phyloP scores from a whole-genome alignment of 495 filamentous ascomycete genomes.

The Daldinia caldariorum region DNA sequence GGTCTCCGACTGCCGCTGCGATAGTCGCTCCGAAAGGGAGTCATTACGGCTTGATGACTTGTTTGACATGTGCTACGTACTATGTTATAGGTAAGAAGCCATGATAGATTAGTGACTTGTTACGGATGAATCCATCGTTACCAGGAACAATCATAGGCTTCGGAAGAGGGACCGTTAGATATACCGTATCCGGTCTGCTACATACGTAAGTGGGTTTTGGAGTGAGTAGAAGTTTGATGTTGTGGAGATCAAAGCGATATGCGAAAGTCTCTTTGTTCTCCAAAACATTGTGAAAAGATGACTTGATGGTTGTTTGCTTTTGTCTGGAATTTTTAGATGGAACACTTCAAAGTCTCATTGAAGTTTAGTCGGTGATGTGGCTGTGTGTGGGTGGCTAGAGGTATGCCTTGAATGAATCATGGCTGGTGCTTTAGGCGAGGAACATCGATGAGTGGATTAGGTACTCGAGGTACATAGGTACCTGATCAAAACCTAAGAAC shows the following conservation, averaged over 20 bases:
- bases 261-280: neutral
- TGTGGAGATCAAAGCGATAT: neutral
- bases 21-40: constrained; percentile 34
- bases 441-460: too few species aligned
- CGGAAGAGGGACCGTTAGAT: neutral
- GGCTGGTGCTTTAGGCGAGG: neutral
- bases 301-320: neutral
- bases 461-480: too few species aligned
- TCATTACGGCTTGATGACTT: constrained; percentile 13
- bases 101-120: neutral
- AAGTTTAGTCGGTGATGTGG: too few species aligned
- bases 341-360: too few species aligned
- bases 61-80: constrained; percentile 3
- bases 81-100: neutral
- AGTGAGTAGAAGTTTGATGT: neutral
- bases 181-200: neutral
- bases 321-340: neutral
- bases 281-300: too few species aligned
- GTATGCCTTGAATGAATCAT: too few species aligned
- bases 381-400: too few species aligned
- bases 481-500: neutral
- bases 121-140: neutral
- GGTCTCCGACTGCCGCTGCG: constrained; percentile 43
- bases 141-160: neutral
- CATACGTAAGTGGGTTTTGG: neutral